phyloP scores from a whole-genome alignment of 2,329 filamentous ascomycete species.

The Beauveria varroae region DNA sequence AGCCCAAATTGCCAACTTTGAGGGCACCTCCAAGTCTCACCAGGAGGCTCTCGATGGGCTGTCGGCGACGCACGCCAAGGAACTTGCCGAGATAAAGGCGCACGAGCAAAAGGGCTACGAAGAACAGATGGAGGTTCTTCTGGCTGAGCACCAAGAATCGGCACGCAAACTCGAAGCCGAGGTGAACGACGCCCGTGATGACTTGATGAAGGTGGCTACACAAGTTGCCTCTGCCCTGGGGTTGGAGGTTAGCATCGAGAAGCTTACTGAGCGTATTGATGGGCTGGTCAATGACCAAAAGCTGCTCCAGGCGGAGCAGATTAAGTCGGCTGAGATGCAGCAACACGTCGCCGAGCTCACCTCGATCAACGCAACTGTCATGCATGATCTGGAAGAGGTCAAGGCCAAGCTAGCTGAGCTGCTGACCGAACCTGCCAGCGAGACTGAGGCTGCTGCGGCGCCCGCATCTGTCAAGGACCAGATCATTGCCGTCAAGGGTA shows the following conservation, averaged over 20 bases:
- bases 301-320: constrained; percentile 50
- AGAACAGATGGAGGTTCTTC: constrained; percentile 48
- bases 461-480: constrained; percentile 46
- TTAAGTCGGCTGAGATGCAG: constrained; percentile 50
- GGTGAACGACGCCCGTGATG: constrained; percentile 56
- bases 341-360: constrained; percentile 48
- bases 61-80: constrained; percentile 41
- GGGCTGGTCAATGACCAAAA: constrained; percentile 52
- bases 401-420: constrained; percentile 47
- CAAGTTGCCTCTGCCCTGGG: constrained; percentile 55
- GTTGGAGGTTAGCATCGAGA: constrained; percentile 59
- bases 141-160: constrained; percentile 52
- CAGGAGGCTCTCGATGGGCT: constrained; percentile 44
- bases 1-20: constrained; percentile 52
- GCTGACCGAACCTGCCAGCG: constrained; percentile 36
- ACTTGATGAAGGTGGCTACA: constrained; percentile 56
- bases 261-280: constrained; percentile 55
- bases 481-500: constrained; percentile 56
- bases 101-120: constrained; percentile 49
- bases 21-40: constrained; percentile 47
- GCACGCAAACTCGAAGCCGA: constrained; percentile 52
- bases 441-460: constrained; percentile 35
- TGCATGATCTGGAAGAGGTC: constrained; percentile 55
- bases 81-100: constrained; percentile 41
- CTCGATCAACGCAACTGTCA: constrained; percentile 49